A percentile compares a stretch with the other conserved stretches of the same genome.
Evolutionary conservation across 345 rosid genomes (phyloP).

Genomic region (Ceriops zippeliana): DNA sequence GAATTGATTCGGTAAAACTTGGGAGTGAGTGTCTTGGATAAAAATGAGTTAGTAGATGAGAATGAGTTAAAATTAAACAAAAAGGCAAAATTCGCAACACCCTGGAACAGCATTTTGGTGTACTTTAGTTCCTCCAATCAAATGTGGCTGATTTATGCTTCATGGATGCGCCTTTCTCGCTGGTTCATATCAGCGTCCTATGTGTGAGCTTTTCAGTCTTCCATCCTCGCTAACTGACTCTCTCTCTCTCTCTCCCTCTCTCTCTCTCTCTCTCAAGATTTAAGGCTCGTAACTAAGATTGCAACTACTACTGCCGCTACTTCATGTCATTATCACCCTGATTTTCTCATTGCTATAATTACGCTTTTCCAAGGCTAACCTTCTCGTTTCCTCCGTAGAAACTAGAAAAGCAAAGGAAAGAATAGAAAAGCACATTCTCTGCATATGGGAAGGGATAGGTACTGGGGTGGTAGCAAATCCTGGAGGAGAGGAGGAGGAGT

Average conservation of each 20-base stretch:
- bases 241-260: too few relatives aligned
- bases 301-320: too few relatives aligned
- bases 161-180: too few relatives aligned
- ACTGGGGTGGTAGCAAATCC: conserved; percentile 37
- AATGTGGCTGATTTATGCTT: too few relatives aligned
- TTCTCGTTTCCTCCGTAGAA: too few relatives aligned
- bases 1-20: neutral
- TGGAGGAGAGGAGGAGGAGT: conserved; percentile 30
- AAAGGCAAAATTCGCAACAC: neutral
- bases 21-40: neutral
- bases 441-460: conserved; percentile 57
- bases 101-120: neutral
- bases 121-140: too few relatives aligned
- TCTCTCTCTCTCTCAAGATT: too few relatives aligned
- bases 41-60: neutral
- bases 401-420: too few relatives aligned
- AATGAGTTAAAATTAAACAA: neutral
- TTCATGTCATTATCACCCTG: conserved; percentile 26
- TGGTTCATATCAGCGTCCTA: too few relatives aligned
- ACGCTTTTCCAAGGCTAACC: too few relatives aligned
- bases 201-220: conserved; percentile 15
- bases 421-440: neutral
- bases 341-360: neutral
- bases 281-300: too few relatives aligned
- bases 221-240: neutral